Conservation (phyloP, 2,329 filamentous ascomycete species). For the Diaporthe sp. region DNA sequence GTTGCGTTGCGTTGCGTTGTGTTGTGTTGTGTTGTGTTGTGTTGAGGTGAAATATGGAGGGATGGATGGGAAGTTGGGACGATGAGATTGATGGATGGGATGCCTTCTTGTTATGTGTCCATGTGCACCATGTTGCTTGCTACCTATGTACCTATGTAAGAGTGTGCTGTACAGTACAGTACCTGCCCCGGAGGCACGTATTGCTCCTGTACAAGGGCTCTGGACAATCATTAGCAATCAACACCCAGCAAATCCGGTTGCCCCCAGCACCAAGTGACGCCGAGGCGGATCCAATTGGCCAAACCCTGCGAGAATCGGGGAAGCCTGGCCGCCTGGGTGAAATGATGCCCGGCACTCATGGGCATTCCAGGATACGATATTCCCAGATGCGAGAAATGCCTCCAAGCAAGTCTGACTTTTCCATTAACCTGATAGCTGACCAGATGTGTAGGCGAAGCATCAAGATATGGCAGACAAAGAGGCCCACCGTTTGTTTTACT, state of each 20-base stretch:
- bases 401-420: not conserved
- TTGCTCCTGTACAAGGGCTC: not conserved
- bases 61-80: not conserved
- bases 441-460: no score
- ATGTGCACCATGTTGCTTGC: constrained; percentile 4
- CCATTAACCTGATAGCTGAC: not conserved
- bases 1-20: no score
- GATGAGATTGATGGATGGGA: not conserved
- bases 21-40: no score
- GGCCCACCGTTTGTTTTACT: not conserved
- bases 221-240: constrained; percentile 17
- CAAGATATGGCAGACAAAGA: not conserved
- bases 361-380: not conserved
- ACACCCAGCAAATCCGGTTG: not conserved
- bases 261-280: constrained; percentile 6
- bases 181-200: constrained; percentile 2
- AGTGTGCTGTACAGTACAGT: not conserved
- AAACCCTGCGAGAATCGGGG: not conserved
- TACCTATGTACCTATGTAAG: not conserved
- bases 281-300: not conserved
- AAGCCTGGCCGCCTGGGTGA: not conserved
- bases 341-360: not conserved
- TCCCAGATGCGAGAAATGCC: not conserved
- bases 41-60: not conserved
- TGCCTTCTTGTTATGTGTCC: constrained; percentile 1